A percentile compares a stretch with the other conserved stretches of the same genome.
Conservation (phyloP, 148 eudicot species). For the Bassia scoparia region DNA sequence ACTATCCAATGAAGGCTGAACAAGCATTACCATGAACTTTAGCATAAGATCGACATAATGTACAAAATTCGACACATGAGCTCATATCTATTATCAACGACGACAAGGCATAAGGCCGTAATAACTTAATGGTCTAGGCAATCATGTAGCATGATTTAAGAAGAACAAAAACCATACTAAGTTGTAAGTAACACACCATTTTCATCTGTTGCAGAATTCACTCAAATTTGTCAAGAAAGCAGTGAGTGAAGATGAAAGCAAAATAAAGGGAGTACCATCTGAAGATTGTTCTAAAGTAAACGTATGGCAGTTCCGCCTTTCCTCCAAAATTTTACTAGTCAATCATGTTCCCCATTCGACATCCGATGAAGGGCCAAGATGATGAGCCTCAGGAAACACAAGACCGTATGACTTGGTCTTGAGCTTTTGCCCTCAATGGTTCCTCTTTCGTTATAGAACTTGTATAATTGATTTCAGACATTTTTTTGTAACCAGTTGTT, state of each 20-base stretch:
- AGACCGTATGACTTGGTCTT: background rate
- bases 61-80: background rate
- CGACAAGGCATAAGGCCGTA: background rate
- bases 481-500: conserved; percentile 6
- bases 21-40: too few relatives aligned
- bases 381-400: background rate
- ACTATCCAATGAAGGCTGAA: too few relatives aligned
- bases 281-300: conserved; percentile 69
- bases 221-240: conserved; percentile 77
- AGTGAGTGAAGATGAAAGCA: conserved; percentile 70
- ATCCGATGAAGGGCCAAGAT: conserved; percentile 9
- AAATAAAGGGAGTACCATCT: conserved; percentile 64
- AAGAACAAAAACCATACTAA: too few relatives aligned
- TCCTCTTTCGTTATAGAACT: conserved; percentile 1
- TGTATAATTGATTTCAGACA: conserved; percentile 7
- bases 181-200: background rate
- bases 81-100: background rate
- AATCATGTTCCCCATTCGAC: conserved; percentile 15
- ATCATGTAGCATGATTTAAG: too few relatives aligned
- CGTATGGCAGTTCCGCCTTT: conserved; percentile 57
- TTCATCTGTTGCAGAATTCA: conserved; percentile 46
- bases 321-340: conserved; percentile 33
- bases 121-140: too few relatives aligned
- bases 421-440: background rate
- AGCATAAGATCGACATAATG: too few relatives aligned